Conservation (phyloP, 495 filamentous ascomycete genomes). For the Podospora pseudocomata region DNA sequence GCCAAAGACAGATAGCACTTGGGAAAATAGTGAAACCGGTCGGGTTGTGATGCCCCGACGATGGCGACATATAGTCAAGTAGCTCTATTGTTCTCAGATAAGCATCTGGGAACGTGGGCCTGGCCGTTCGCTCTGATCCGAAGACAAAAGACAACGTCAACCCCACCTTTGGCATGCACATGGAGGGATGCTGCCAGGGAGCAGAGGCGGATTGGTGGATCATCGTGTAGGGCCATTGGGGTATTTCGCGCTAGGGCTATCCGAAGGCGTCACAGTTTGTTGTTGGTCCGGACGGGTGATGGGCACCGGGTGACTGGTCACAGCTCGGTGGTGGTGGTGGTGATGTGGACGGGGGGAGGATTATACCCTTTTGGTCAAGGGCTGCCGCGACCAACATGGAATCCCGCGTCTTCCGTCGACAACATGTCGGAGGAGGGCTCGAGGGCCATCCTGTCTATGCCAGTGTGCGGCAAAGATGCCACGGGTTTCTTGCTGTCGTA, state of each 20-base stretch:
- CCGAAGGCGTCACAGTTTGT: slow-evolving; percentile 3
- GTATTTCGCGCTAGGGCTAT: slow-evolving; percentile 1
- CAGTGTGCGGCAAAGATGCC: slow-evolving; percentile 5
- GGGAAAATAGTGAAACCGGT: slow-evolving; percentile 1
- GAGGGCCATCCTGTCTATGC: not conserved
- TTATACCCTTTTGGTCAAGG: slow-evolving; percentile 2
- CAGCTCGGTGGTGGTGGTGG: not conserved
- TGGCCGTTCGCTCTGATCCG: not conserved
- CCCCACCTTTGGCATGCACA: slow-evolving; percentile 6
- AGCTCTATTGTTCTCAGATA: not conserved
- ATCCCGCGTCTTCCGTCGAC: slow-evolving; percentile 10
- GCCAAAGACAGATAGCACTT: no score
- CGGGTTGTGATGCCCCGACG: slow-evolving; percentile 27
- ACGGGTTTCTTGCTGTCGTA: not conserved
- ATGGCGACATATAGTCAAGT: slow-evolving; percentile 6
- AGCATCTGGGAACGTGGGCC: not conserved
- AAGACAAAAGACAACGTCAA: not conserved
- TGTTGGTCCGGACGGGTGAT: slow-evolving; percentile 1
- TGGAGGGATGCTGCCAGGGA: not conserved
- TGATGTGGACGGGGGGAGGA: not conserved
- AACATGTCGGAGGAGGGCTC: not conserved
- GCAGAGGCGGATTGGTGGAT: not conserved
- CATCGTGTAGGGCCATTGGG: not conserved
- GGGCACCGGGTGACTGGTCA: not conserved
- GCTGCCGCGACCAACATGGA: not conserved